Percentiles rank a stretch among this genome's conserved stretches.
Conservation (phyloP, 495 filamentous ascomycete genomes). For the Chaetomium fimeti region DNA sequence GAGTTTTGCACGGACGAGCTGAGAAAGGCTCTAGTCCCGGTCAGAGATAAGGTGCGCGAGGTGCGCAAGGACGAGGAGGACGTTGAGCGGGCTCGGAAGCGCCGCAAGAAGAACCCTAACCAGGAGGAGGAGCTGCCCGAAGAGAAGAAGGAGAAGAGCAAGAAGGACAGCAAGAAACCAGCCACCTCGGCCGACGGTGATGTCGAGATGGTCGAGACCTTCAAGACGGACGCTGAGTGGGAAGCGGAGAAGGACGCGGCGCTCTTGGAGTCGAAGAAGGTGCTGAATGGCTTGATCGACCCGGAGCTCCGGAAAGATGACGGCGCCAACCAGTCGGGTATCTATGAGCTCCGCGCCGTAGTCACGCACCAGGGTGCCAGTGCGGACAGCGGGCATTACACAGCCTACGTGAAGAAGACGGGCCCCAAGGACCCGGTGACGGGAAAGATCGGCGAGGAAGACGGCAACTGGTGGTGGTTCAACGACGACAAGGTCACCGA, state of each 20-base stretch:
- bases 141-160: slow-evolving; percentile 31
- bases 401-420: slow-evolving; percentile 92
- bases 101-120: slow-evolving; percentile 68
- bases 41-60: slow-evolving; percentile 92
- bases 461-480: slow-evolving; percentile 99
- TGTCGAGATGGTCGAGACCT: slow-evolving; percentile 68
- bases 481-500: slow-evolving; percentile 97
- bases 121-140: slow-evolving; percentile 30
- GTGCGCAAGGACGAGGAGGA: slow-evolving; percentile 93
- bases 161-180: slow-evolving; percentile 39
- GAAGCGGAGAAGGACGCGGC: slow-evolving; percentile 76
- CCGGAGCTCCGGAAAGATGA: slow-evolving; percentile 69
- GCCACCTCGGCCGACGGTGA: slow-evolving; percentile 53
- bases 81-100: slow-evolving; percentile 79
- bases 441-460: slow-evolving; percentile 71
- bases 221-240: slow-evolving; percentile 90
- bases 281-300: slow-evolving; percentile 71
- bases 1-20: slow-evolving; percentile 95
- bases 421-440: slow-evolving; percentile 61
- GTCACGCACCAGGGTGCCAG: slow-evolving; percentile 98
- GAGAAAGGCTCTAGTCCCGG: slow-evolving; percentile 75
- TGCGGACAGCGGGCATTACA: slow-evolving; percentile 97
- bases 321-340: slow-evolving; percentile 83
- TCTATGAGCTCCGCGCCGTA: slow-evolving; percentile 91
- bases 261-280: slow-evolving; percentile 76